Evolutionary conservation across 1,139 yeast genomes (phyloP).

Genomic region (Blastobotrys arbuscula): DNA sequence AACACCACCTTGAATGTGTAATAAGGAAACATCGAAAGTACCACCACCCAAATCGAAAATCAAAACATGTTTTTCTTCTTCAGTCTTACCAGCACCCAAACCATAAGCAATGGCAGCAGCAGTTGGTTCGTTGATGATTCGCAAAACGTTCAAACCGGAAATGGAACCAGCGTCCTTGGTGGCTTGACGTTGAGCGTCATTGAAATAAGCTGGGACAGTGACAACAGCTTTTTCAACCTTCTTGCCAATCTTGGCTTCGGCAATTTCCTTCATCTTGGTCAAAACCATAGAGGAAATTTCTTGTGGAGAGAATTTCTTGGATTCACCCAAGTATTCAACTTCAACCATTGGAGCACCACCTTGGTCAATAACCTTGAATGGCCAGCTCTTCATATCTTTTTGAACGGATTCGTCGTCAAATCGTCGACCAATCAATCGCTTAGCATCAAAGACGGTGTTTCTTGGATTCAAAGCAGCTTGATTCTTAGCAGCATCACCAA

Average conservation of each 20-base stretch:
- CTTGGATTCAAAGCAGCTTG: conserved; percentile 97
- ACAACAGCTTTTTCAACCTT: conserved; percentile 92
- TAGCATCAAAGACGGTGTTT: conserved; percentile 96
- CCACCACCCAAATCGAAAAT: conserved; percentile 98
- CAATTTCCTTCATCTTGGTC: conserved; percentile 96
- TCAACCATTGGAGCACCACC: conserved; percentile 86
- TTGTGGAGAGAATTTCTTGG: conserved; percentile 93
- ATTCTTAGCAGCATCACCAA: conserved; percentile 99
- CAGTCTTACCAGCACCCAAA: conserved; percentile 86
- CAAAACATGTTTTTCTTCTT: conserved; percentile 77
- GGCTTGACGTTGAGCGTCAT: conserved; percentile 97
- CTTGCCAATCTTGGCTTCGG: conserved; percentile 92
- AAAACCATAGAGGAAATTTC: conserved; percentile 96
- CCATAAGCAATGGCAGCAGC: conserved; percentile 99
- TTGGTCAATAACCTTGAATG: conserved; percentile 85
- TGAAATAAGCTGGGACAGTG: conserved; percentile 96
- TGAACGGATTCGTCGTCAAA: conserved; percentile 87
- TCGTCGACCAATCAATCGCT: conserved; percentile 96
- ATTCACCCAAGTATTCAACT: conserved; percentile 91
- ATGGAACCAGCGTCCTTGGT: conserved; percentile 98
- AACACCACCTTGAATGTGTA: conserved; percentile 78
- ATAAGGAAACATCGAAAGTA: conserved; percentile 92
- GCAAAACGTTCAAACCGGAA: conserved; percentile 92
- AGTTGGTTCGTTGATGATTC: conserved; percentile 97
- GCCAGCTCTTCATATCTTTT: conserved; percentile 96